Conservation (phyloP, 2,329 filamentous ascomycete genomes). For the Rhinocladiella similis region DNA sequence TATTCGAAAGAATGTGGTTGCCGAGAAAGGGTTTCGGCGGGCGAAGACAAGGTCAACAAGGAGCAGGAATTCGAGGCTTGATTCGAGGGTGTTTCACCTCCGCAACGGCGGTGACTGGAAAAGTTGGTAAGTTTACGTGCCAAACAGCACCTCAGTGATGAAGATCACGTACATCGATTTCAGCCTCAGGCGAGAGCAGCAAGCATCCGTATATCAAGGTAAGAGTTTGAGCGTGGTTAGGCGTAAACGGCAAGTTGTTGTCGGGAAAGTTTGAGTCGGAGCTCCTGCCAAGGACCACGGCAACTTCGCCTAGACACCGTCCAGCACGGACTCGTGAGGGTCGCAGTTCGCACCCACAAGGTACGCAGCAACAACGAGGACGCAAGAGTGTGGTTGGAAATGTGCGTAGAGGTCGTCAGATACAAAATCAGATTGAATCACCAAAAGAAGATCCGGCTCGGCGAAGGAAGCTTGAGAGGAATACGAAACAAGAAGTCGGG, state of each 20-base stretch:
- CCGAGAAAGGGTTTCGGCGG: not conserved
- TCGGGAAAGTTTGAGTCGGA: slow-evolving; percentile 2
- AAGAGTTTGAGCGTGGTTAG: not conserved
- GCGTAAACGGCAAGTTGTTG: slow-evolving; percentile 1
- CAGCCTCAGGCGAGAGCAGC: not conserved
- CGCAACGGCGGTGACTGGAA: slow-evolving; percentile 19
- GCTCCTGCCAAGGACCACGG: slow-evolving; percentile 3
- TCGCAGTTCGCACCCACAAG: not conserved
- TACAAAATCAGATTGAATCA: not conserved
- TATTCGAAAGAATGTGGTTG: not conserved
- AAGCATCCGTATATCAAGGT: not conserved
- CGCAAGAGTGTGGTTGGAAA: not conserved
- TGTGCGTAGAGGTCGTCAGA: not conserved
- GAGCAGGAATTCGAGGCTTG: not conserved
- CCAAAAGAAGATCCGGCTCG: not conserved
- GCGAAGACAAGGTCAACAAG: not conserved
- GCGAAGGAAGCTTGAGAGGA: not conserved
- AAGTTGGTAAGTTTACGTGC: slow-evolving; percentile 1
- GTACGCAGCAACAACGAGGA: not conserved
- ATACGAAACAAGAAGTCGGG: not conserved
- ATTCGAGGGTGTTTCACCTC: slow-evolving; percentile 18
- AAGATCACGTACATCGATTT: not conserved
- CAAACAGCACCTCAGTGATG: not conserved
- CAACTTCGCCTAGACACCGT: not conserved
- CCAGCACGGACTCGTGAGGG: not conserved